Base-by-base conservation (phyloP, 192 early-diverging fungal species). In the Spinellus fusiger region DNA sequence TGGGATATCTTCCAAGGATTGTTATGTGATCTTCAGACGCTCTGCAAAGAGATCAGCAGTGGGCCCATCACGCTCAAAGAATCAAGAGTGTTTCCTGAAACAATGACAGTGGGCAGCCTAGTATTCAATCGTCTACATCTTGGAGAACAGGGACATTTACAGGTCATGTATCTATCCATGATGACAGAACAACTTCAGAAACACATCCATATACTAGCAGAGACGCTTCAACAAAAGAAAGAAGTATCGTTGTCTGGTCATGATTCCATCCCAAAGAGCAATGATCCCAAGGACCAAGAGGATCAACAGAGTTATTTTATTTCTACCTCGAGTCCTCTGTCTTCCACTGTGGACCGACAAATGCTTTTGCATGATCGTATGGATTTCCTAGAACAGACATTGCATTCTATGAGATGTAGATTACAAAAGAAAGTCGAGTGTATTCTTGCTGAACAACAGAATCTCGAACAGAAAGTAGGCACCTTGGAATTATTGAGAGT, bases 1-100 rank as follows among this genome's bases (percentile, higher is more conserved):
- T 71, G 69, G 69, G 69, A 71, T 49, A 47, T 48, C 5, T 46
- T 71, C 15, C 63, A 71, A 34, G 69, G 69, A 20, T 20, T 65
- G n/a, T 25, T 61, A 16, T 71, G 58, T 27, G 69, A 71, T 53
- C 25, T 71, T 23, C 63, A 65, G 26, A 61, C 63, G 16, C 29
- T 71, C n/a, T n/a, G n/a, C n/a, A 15, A 53, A 56, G 23, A 50
- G 69, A 33, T 20, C 29, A 38, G 57, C 49, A 37, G 34, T 59
- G 10, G 32, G 23, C 20, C n/a, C 18, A 44, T n/a, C 10, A 44
- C 13, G 13, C 3, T 44, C 40, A 2, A 18, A 12, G 23, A 35
- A 40, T 53, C 61, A 6, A 50, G 69, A 18, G 62, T 71, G 0
- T 38, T 71, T 4, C 65, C 69, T 4, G 69, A 71, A 23, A 65